Percentiles rank a stretch among this genome's conserved stretches.
phyloP scores from a whole-genome alignment of 805 yeast species.

The Saturnispora gosingensis region DNA sequence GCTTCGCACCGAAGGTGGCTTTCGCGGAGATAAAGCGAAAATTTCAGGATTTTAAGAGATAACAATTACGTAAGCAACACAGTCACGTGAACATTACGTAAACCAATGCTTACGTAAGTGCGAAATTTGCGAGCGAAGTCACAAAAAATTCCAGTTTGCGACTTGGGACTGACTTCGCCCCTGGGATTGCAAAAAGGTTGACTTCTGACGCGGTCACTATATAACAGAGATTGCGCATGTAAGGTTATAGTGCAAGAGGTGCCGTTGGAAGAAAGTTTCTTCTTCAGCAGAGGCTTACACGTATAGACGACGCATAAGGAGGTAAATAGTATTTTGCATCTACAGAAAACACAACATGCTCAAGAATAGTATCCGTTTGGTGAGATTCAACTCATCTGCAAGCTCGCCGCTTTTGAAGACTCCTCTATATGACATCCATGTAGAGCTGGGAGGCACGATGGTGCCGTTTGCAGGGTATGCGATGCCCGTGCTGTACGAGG shows the following conservation, averaged over 20 bases:
- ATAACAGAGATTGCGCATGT: not conserved
- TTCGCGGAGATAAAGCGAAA: not conserved
- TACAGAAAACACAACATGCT: not conserved
- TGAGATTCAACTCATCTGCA: conserved; percentile 19
- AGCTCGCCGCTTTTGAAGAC: conserved; percentile 39
- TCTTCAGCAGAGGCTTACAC: not conserved
- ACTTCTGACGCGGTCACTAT: not conserved
- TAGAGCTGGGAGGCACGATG: conserved; percentile 74
- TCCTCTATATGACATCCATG: conserved; percentile 74
- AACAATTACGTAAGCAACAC: not conserved
- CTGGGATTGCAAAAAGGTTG: not conserved
- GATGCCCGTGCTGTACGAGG: conserved; percentile 86
- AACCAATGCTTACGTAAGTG: not conserved
- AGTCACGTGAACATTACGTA: too few relatives aligned
- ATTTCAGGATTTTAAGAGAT: not conserved
- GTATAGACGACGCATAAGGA: not conserved
- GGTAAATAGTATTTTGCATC: not conserved
- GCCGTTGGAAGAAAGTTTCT: not conserved
- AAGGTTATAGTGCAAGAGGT: not conserved
- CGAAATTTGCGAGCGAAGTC: too few relatives aligned
- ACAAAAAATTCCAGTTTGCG: too few relatives aligned
- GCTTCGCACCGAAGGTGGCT: not conserved
- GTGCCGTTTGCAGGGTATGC: conserved; percentile 95
- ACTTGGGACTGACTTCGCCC: too few relatives aligned
- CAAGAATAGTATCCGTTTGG: not conserved